A percentile compares a stretch with the other conserved stretches of the same genome.
These are phyloP conservation scores for Plasmodium billcollinsi DNA, from an alignment of 169 alveolate species.

Conservation along the genomic window DNA sequence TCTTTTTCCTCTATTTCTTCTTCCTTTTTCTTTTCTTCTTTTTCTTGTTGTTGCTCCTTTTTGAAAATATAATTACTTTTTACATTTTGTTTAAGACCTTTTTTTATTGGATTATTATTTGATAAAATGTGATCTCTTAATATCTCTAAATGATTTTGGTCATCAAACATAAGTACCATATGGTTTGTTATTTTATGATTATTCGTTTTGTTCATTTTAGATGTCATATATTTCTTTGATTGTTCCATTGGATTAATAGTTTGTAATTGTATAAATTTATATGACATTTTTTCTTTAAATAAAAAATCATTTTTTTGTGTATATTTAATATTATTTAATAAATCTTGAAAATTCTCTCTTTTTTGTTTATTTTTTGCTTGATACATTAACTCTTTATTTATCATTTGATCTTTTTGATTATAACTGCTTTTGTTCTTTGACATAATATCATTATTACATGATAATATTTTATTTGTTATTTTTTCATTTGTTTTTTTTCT, in stretches of 20 bases:
- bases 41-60: background rate
- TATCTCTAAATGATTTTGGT: background rate
- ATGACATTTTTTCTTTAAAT: slow-evolving; percentile 35
- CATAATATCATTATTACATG: too few relatives aligned
- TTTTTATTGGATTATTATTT: background rate
- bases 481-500: background rate
- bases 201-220: background rate
- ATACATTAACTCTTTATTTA: background rate
- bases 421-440: too few relatives aligned
- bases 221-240: background rate
- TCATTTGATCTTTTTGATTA: background rate
- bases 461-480: too few relatives aligned
- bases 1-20: background rate
- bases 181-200: background rate
- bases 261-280: slow-evolving; percentile 15
- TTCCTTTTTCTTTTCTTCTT: background rate
- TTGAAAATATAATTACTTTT: too few relatives aligned
- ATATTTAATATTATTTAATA: background rate
- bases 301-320: background rate
- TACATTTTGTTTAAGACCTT: too few relatives aligned
- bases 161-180: background rate
- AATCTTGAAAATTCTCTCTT: too few relatives aligned
- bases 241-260: background rate
- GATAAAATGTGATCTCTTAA: background rate
- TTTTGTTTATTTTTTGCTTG: too few relatives aligned